Conservation (phyloP, 1,284 basidiomycete species). For the Termitomyces sp. region DNA sequence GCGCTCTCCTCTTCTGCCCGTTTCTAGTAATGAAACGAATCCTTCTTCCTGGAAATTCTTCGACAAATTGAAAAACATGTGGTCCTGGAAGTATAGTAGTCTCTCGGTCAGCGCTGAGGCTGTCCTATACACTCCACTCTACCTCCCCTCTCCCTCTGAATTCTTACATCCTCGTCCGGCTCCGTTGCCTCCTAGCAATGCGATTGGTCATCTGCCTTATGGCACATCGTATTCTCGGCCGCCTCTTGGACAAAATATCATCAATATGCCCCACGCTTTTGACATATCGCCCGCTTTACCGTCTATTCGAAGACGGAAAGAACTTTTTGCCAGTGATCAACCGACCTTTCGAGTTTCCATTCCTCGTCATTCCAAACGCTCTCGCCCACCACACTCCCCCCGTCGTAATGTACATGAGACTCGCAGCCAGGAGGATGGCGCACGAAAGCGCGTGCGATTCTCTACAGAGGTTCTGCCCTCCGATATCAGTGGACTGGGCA, state of each 20-base stretch:
- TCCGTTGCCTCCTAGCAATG: not conserved
- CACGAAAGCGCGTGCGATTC: slow-evolving; percentile 11
- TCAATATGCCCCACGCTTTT: not conserved
- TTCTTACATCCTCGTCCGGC: not conserved
- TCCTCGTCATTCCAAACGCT: slow-evolving; percentile 12
- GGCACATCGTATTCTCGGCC: not conserved
- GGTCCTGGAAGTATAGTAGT: not conserved
- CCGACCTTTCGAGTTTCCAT: not conserved
- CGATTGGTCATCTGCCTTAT: not conserved
- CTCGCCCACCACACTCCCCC: slow-evolving; percentile 7
- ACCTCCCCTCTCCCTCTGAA: not conserved
- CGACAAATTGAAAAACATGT: not conserved
- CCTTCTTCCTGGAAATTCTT: not conserved
- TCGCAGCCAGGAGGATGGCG: not conserved
- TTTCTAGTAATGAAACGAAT: not conserved
- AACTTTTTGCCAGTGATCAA: not conserved
- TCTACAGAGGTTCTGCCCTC: not conserved
- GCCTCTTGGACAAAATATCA: not conserved
- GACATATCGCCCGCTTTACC: not conserved
- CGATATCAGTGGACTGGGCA: not conserved
- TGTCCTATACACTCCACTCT: not conserved
- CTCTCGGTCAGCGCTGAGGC: not conserved
- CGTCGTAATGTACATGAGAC: not conserved
- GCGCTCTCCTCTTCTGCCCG: not conserved
- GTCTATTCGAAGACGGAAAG: not conserved